Evolutionary conservation across 2,329 filamentous ascomycete genomes (phyloP), one percentile per base, ranked within the genome.

Genomic region (Talaromyces sp.): DNA sequence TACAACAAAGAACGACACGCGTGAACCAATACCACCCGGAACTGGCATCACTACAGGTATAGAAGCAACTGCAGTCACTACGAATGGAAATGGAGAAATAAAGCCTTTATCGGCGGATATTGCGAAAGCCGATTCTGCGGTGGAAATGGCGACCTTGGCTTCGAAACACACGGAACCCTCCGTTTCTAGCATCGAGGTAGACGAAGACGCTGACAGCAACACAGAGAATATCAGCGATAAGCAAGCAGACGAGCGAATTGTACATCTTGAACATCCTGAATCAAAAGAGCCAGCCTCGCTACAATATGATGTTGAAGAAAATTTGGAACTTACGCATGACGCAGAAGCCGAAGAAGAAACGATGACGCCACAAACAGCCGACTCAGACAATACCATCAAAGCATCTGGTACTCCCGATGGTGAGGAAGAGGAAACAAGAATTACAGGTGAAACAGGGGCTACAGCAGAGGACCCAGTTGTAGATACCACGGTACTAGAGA

Each of bases 101-200:
- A 56, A 35, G 33, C 66, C 14, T 61, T 67, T 60, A 25, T 57
- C 64, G 16, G 42, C 64, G 12, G 62, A 57, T 52, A 65, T 66
- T 21, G 48, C 68, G 12, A 69, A 70, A 57, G 64, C 68, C 37
- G 70, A 71, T 60, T 68, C 68, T 7, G 68, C 66, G 12, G 65
- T 68, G 12, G 69, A 72, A 44, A 64, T 68, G 44, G 42, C 67
- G 52, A 40, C 60, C 55, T 35, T 65, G 58, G 39, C 63, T 61
- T 55, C 67, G 25, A 55, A 63, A 48, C 21, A 57, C 42, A 31
- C 25, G 11, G 42, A 35, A 57, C 37, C 42, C 37, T n/a, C 57
- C 9, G 31, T 48, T 31, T 31, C 58, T 9, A 42, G 21, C 37
- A 31, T 9, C 23, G 44, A 60, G 35, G 35, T 44, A 33, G 28